These are phyloP conservation scores for Atkinsonella texensis DNA, from an alignment of 2,329 filamentous ascomycete species.

Conservation along the genomic window DNA sequence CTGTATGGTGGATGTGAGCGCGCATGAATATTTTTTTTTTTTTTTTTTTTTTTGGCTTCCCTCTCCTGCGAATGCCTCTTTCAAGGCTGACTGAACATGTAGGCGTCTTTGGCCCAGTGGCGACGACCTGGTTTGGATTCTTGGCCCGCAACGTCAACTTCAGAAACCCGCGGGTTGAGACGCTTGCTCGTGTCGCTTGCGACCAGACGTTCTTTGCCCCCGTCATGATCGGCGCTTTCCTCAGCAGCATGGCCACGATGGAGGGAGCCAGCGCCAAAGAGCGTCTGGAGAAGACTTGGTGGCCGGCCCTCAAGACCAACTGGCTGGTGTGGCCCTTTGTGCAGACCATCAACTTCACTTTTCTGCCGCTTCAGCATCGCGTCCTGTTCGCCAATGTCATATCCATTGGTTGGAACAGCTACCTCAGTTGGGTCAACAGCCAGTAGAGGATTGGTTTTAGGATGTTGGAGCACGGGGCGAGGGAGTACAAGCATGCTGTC, in stretches of 20 bases:
- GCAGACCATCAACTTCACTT: conserved; percentile 77
- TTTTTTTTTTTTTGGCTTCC: neutral
- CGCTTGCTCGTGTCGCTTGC: conserved; percentile 61
- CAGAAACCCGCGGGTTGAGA: conserved; percentile 54
- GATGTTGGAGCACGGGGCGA: conserved; percentile 1
- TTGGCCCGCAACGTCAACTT: conserved; percentile 59
- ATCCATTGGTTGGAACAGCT: conserved; percentile 54
- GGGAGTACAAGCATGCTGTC: conserved; percentile 1
- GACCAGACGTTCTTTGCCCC: conserved; percentile 81
- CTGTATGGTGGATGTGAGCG: conserved; percentile 63
- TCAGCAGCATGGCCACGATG: conserved; percentile 72
- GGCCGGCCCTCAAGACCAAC: conserved; percentile 64
- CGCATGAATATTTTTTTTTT: neutral
- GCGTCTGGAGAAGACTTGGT: conserved; percentile 62
- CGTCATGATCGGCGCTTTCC: conserved; percentile 69
- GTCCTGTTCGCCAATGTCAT: conserved; percentile 80
- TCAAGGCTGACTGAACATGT: neutral
- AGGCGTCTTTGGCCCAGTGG: conserved; percentile 79
- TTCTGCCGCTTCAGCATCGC: conserved; percentile 72
- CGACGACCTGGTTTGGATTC: conserved; percentile 76
- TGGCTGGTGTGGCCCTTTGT: conserved; percentile 81
- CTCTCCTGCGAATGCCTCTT: neutral
- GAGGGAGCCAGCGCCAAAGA: conserved; percentile 51
- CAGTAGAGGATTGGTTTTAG: conserved; percentile 14
- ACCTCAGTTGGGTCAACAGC: conserved; percentile 50